Base-by-base conservation (phyloP, 139 green algal species). In the Medakamo hakoo region DNA sequence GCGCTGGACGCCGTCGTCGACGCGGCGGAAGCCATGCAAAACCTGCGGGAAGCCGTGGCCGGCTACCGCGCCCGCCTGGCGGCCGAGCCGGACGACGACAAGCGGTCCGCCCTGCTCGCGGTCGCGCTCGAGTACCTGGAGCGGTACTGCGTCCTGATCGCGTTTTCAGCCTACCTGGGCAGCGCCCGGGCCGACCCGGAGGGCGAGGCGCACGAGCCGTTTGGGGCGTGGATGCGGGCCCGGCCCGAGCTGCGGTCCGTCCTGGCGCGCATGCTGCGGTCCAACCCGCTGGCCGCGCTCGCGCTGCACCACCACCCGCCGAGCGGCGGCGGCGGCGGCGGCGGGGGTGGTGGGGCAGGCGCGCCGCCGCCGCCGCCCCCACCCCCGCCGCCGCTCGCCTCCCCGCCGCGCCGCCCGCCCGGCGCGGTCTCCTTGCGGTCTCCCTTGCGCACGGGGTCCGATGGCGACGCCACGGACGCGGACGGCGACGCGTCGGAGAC, bases 101-200 rank as follows among this genome's bases (percentile, higher is more conserved):
- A 85, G 72, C 68, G 89, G 18, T 80, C 86, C 29, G 63, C 71
- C 3, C 71, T 93, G 16, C 76, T 95, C 64, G 71, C 70, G 25
- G 82, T 92, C n/a, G 22, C n/a, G 75, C 66, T 92, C 66, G 85
- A 92, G 64, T 92, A 92, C 63, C 69, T 92, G 49, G 82, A 92
- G 69, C 73, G 85, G 19, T 92, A 92, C 69, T 91, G 77, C 68
- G 65, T 80, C 22, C 71, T 97, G 16, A 83, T 97, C 32, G 76
- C 75, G 31, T 97, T 95, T 69, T 68, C 82, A 30, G 73, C 76
- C 27, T 96, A 94, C 77, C 68, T 96, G 21, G 69, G 70, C 22
- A 78, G 73, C 29, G 57, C 74, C n/a, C 58, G 65, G 58, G 91
- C 88, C 59, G 63, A 78, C 29, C 80, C 84, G 0, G 67, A 70